phyloP scores from a whole-genome alignment of 2,329 filamentous ascomycete genomes.

The Botrytis hyacinthi region DNA sequence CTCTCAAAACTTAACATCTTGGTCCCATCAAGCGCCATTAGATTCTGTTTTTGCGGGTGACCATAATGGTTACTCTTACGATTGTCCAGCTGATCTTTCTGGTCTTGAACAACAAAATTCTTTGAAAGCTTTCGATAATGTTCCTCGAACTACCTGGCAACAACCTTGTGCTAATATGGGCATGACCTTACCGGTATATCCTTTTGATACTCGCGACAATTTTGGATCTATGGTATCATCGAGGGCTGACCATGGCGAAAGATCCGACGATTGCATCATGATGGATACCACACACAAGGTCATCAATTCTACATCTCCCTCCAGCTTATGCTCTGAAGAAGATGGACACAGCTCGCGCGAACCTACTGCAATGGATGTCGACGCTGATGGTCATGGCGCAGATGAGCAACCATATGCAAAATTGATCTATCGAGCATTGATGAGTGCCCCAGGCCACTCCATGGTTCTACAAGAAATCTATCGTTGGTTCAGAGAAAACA shows the following conservation, averaged over 20 bases:
- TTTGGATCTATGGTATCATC: slow-evolving; percentile 1
- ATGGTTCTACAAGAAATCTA: slow-evolving; percentile 88
- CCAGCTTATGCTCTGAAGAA: slow-evolving; percentile 33
- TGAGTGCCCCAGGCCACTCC: slow-evolving; percentile 61
- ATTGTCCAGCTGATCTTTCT: slow-evolving; percentile 26
- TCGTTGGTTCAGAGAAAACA: slow-evolving; percentile 82
- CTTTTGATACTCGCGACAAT: slow-evolving; percentile 25
- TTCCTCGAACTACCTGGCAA: slow-evolving; percentile 29
- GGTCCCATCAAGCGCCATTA: slow-evolving; percentile 26
- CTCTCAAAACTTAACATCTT: slow-evolving; percentile 27
- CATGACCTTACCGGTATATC: slow-evolving; percentile 25
- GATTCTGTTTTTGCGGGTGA: slow-evolving; percentile 21
- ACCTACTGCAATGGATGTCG: slow-evolving; percentile 34
- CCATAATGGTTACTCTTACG: slow-evolving; percentile 28
- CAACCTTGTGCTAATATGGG: slow-evolving; percentile 23
- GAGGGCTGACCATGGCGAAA: slow-evolving; percentile 5
- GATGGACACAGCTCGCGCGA: slow-evolving; percentile 32
- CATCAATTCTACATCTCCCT: slow-evolving; percentile 24
- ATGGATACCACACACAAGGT: slow-evolving; percentile 17
- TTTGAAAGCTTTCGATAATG: slow-evolving; percentile 21
- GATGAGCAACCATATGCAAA: slow-evolving; percentile 71
- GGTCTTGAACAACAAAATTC: slow-evolving; percentile 24
- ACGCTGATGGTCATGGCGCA: slow-evolving; percentile 37
- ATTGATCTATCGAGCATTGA: slow-evolving; percentile 74
- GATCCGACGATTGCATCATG: slow-evolving; percentile 17